Evolutionary conservation across 305 asterid species (phyloP).

Genomic region (Plantago coronopus): DNA sequence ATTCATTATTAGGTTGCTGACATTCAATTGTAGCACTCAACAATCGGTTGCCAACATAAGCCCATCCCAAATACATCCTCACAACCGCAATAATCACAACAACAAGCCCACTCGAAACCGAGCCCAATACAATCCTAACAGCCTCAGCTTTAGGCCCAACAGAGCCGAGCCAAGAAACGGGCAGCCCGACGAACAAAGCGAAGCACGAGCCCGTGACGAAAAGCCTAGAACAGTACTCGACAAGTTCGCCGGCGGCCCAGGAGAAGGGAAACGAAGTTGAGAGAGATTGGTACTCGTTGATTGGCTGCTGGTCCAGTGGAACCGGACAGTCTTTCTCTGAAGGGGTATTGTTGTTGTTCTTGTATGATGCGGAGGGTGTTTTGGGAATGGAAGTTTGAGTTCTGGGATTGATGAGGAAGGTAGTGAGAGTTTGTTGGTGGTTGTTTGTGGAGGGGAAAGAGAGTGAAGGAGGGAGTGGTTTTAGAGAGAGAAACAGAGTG

Average conservation of each 20-base stretch:
- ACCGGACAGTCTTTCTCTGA: slow-evolving; percentile 74
- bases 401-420: background rate
- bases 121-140: slow-evolving; percentile 39
- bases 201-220: slow-evolving; percentile 58
- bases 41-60: slow-evolving; percentile 80
- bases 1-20: slow-evolving; percentile 12
- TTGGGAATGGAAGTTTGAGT: slow-evolving; percentile 28
- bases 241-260: slow-evolving; percentile 74
- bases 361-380: slow-evolving; percentile 52
- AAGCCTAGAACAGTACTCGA: slow-evolving; percentile 54
- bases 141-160: slow-evolving; percentile 58
- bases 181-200: slow-evolving; percentile 72
- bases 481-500: slow-evolving; percentile 32
- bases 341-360: slow-evolving; percentile 45
- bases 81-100: slow-evolving; percentile 67
- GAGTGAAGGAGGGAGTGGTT: slow-evolving; percentile 26
- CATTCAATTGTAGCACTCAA: slow-evolving; percentile 94
- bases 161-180: slow-evolving; percentile 79
- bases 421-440: slow-evolving; percentile 16
- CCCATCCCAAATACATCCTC: slow-evolving; percentile 97
- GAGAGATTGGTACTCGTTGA: slow-evolving; percentile 72
- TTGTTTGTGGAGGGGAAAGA: slow-evolving; percentile 28
- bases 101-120: slow-evolving; percentile 61
- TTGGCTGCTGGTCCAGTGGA: slow-evolving; percentile 81
- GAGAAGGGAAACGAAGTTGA: slow-evolving; percentile 74